Conservation (phyloP, 1,284 basidiomycete species). For the Malassezia vespertilionis region DNA sequence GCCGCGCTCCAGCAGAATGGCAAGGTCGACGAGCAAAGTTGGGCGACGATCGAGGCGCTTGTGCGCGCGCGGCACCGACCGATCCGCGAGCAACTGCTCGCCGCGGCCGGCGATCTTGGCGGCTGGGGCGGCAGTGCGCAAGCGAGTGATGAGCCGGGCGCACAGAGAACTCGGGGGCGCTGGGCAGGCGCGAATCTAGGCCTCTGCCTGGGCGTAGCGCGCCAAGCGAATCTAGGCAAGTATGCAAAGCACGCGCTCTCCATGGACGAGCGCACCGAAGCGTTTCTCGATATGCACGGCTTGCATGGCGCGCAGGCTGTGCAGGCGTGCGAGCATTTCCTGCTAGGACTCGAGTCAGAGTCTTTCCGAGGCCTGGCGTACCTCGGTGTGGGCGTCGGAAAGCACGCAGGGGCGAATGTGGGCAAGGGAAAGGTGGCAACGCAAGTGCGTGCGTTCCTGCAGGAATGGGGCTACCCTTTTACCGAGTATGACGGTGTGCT, state of each 20-base stretch:
- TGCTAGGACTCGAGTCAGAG: conserved; percentile 67
- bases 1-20: background rate
- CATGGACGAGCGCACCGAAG: conserved; percentile 54
- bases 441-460: conserved; percentile 75
- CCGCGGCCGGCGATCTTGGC: conserved; percentile 15
- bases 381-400: conserved; percentile 83
- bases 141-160: conserved; percentile 67
- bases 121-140: conserved; percentile 17
- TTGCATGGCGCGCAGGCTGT: conserved; percentile 82
- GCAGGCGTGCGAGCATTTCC: conserved; percentile 78
- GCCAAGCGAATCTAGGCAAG: conserved; percentile 53
- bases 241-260: conserved; percentile 66
- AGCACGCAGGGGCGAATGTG: conserved; percentile 67
- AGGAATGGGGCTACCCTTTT: conserved; percentile 77
- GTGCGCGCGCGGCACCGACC: conserved; percentile 60
- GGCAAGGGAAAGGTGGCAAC: conserved; percentile 72
- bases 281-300: conserved; percentile 50
- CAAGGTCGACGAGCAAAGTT: background rate
- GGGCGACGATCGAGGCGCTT: conserved; percentile 56
- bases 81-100: conserved; percentile 62
- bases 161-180: conserved; percentile 65
- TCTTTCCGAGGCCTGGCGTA: conserved; percentile 63
- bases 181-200: conserved; percentile 63
- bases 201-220: conserved; percentile 35
- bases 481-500: conserved; percentile 78